These are phyloP conservation scores for Aplosporella prunicola DNA, from an alignment of 2,329 filamentous ascomycete species.

Conservation along the genomic window DNA sequence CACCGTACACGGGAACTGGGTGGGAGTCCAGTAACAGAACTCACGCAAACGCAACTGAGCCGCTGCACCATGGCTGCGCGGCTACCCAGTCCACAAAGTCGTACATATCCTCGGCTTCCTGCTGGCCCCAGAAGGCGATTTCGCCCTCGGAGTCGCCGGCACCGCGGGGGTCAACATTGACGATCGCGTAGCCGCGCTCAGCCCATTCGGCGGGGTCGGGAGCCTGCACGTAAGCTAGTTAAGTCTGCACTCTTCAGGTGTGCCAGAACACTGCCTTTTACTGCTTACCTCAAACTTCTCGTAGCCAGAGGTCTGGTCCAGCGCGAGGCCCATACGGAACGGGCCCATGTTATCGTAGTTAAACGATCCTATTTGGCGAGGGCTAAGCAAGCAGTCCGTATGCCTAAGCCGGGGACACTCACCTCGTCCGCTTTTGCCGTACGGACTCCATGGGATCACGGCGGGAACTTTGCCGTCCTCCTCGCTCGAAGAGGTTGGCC, in stretches of 20 bases:
- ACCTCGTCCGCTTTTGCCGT: conserved; percentile 29
- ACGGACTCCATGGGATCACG: conserved; percentile 36
- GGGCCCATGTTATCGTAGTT: conserved; percentile 8
- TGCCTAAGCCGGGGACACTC: not conserved
- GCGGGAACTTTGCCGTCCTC: conserved; percentile 29
- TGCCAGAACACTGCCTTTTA: not conserved
- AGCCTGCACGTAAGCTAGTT: too few relatives aligned
- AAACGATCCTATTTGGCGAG: not conserved
- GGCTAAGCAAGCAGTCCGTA: not conserved
- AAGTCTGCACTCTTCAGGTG: too few relatives aligned
- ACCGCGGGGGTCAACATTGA: conserved; percentile 25
- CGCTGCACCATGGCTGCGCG: conserved; percentile 37
- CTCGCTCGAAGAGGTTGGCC: conserved; percentile 26
- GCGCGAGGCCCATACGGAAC: conserved; percentile 16
- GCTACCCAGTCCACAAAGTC: conserved; percentile 37
- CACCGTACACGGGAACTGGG: too few relatives aligned
- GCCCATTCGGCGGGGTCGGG: conserved; percentile 32
- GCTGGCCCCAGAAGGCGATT: conserved; percentile 8
- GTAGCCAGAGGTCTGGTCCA: conserved; percentile 23
- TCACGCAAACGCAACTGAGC: conserved; percentile 32
- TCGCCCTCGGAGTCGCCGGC: conserved; percentile 26
- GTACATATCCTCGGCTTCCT: conserved; percentile 38
- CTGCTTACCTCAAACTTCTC: conserved; percentile 33
- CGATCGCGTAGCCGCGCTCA: conserved; percentile 27
- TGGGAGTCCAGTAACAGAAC: too few relatives aligned